A percentile compares a stretch with the other conserved stretches of the same genome.
phyloP scores from a whole-genome alignment of 2,329 filamentous ascomycete genomes.

The Nothophaeocryptopus gaeumannii region DNA sequence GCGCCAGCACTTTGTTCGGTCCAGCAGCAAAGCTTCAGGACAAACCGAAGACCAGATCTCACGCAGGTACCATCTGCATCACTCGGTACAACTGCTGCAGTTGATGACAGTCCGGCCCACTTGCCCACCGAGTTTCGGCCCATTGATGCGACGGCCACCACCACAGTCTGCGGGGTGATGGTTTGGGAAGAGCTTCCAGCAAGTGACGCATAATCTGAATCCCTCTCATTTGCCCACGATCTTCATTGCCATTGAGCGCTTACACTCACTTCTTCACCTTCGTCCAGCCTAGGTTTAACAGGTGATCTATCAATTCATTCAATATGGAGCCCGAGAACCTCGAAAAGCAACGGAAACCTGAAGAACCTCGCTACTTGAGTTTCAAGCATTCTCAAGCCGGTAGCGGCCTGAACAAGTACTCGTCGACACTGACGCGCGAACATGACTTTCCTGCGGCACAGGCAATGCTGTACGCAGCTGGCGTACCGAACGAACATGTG shows the following conservation, averaged over 20 bases:
- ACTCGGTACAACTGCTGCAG: too few species aligned
- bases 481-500: conserved; percentile 74
- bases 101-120: conserved; percentile 1
- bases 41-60: too few species aligned
- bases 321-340: conserved; percentile 38
- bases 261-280: neutral
- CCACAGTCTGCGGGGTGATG: conserved; percentile 13
- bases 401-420: conserved; percentile 78
- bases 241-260: conserved; percentile 16
- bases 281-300: neutral
- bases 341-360: conserved; percentile 33
- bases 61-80: neutral
- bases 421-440: conserved; percentile 72
- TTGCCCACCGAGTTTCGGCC: conserved; percentile 10
- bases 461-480: conserved; percentile 93
- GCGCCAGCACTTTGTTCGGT: too few species aligned
- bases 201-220: conserved; percentile 19
- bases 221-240: conserved; percentile 11
- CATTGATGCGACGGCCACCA: conserved; percentile 13
- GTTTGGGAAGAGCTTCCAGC: conserved; percentile 11
- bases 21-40: too few species aligned
- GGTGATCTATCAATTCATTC: neutral
- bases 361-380: conserved; percentile 54
- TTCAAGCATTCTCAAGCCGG: conserved; percentile 56
- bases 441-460: conserved; percentile 93